Evolutionary conservation across 805 yeast genomes (phyloP), one percentile per base, ranked within the genome.

Genomic region (Candida maltosa): DNA sequence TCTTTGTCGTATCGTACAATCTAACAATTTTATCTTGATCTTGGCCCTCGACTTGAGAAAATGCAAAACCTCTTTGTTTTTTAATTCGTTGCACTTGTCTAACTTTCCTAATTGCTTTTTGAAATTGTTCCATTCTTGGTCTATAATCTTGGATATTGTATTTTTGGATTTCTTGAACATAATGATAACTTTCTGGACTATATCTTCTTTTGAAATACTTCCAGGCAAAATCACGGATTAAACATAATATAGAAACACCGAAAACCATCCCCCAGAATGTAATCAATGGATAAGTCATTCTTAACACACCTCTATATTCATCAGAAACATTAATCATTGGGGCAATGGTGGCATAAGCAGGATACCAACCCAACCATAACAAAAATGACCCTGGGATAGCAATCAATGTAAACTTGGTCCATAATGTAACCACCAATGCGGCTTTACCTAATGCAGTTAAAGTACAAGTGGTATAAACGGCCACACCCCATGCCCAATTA

Each of bases 61-160:
- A 93, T 2, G 99, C 99, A 70, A 87, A 93, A 5, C 99, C 99
- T 62, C 97, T 80, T 63, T 93, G 98, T 54, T 93, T 93, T 57
- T 94, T 85, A 86, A 93, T 91, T 60, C 99, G 76, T 60, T 91
- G 96, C 25, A 93, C 97, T 61, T 94, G 99, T 61, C 99, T 82
- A 16, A 93, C 97, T 55, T 88, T 93, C 54, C 97, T 75, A 38
- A 93, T 93, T 5, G 97, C 97, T 58, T 84, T 88, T 60, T 93
- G 98, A 72, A 93, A 93, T 45, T 89, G 95, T 48, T 88, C 95
- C 75, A 89, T 79, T 48, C 96, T 78, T n/a, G 99, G 98, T 45
- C 95, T 75, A 58, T 85, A 85, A 56, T 91, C 96, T 42, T 85
- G 91, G 42, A 88, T 85, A 51, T 91, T 89, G 61, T 81, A 88